phyloP scores from a whole-genome alignment of 805 yeast genomes.

The Saccharomyces mikatae region DNA sequence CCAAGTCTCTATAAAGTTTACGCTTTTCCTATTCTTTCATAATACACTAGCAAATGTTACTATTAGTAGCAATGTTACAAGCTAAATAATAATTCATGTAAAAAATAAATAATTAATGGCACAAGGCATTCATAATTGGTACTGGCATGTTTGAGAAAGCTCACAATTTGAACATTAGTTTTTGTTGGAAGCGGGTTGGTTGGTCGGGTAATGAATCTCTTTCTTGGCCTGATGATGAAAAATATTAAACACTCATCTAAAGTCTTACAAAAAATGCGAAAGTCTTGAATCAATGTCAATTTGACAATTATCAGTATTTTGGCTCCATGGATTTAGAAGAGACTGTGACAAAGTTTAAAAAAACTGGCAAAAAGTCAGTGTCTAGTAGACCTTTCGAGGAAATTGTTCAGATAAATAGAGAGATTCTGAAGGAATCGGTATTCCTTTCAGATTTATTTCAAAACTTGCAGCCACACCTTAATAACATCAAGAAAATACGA shows the following conservation, averaged over 20 bases:
- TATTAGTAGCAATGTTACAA: not conserved
- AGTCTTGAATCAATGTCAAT: not conserved
- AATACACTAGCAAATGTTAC: not conserved
- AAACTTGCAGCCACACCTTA: constrained; percentile 8
- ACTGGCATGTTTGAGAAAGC: too few relatives aligned
- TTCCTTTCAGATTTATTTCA: constrained; percentile 25
- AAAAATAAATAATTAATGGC: not conserved
- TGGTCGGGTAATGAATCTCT: not conserved
- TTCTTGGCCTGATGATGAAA: not conserved
- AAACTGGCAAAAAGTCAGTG: not conserved
- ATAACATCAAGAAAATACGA: constrained; percentile 34
- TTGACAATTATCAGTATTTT: not conserved
- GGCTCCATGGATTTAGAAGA: not conserved
- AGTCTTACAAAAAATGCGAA: not conserved
- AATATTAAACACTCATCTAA: not conserved
- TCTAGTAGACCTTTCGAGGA: constrained; percentile 5
- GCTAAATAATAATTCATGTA: not conserved
- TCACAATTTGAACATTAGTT: too few relatives aligned
- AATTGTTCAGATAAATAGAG: constrained; percentile 12
- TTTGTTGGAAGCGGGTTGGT: too few relatives aligned
- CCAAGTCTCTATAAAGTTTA: too few relatives aligned
- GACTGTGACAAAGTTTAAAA: not conserved
- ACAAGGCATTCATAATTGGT: not conserved
- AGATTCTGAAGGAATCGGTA: constrained; percentile 18
- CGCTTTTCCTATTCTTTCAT: not conserved